These are phyloP conservation scores for Chytridium lagenaria DNA, from an alignment of 371 early-diverging fungal species.

Conservation along the genomic window DNA sequence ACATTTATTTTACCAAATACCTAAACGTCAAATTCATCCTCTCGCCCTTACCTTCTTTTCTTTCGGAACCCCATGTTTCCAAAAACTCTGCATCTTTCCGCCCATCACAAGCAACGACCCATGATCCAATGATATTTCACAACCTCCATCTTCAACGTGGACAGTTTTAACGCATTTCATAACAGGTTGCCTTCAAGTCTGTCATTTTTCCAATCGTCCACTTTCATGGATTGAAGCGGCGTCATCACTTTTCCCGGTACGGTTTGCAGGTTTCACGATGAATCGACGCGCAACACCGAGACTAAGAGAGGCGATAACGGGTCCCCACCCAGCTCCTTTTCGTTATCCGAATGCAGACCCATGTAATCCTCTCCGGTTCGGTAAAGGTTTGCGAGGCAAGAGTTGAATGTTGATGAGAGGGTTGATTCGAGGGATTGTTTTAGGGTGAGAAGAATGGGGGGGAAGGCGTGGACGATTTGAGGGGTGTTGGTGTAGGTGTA, in stretches of 20 bases:
- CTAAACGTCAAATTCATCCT: constrained; percentile 11
- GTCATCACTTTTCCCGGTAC: neutral
- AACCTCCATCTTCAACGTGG: neutral
- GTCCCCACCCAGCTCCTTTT: constrained; percentile 16
- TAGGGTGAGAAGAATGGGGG: neutral
- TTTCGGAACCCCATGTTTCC: constrained; percentile 14
- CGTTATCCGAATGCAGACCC: constrained; percentile 16
- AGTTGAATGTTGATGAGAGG: neutral
- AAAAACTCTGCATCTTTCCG: constrained; percentile 7
- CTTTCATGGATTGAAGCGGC: neutral
- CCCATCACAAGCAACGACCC: constrained; percentile 14
- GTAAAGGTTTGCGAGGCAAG: constrained; percentile 8
- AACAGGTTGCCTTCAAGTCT: no score
- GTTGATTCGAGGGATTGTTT: neutral
- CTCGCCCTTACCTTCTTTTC: neutral
- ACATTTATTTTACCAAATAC: neutral
- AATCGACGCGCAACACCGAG: constrained; percentile 8
- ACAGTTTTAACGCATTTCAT: neutral
- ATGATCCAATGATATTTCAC: neutral
- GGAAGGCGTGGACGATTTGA: neutral
- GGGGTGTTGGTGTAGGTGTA: constrained; percentile 14
- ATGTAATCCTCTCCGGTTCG: constrained; percentile 15
- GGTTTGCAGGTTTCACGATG: neutral
- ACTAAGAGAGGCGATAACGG: constrained; percentile 10
- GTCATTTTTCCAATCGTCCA: neutral